Percentiles rank a stretch among this genome's conserved stretches.
Conservation (phyloP, 2,329 filamentous ascomycete genomes). For the Aquanectria penicillioides region DNA sequence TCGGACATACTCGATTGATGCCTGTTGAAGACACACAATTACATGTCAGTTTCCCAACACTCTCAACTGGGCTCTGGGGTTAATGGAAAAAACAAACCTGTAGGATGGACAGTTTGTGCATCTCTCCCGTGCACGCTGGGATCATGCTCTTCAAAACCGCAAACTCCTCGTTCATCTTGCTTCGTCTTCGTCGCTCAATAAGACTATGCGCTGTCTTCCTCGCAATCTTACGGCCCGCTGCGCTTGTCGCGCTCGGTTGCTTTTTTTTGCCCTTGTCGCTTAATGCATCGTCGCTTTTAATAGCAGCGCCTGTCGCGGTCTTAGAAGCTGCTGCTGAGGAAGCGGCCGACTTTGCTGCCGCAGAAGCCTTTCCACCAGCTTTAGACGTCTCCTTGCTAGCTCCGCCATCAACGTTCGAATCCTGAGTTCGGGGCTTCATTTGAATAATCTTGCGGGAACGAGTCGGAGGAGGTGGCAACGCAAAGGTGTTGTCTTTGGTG, state of each 20-base stretch:
- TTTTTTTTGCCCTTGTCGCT: conserved; percentile 72
- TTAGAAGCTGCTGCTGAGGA: conserved; percentile 33
- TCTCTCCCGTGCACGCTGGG: conserved; percentile 93
- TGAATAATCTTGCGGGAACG: conserved; percentile 96
- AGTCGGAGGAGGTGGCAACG: conserved; percentile 90
- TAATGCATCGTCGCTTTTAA: conserved; percentile 31
- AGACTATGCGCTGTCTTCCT: conserved; percentile 96
- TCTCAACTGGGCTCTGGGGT: neutral
- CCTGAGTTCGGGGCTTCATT: conserved; percentile 79
- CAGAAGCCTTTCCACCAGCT: conserved; percentile 32
- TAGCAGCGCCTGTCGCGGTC: conserved; percentile 27
- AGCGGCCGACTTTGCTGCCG: conserved; percentile 26
- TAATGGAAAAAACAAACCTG: conserved; percentile 68
- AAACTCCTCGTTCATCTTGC: conserved; percentile 99
- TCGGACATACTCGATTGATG: conserved; percentile 94
- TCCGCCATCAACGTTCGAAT: conserved; percentile 43
- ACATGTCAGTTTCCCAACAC: conserved; percentile 16
- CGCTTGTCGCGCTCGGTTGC: conserved; percentile 78
- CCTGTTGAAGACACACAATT: conserved; percentile 59
- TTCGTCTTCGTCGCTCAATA: conserved; percentile 88
- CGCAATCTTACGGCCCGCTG: conserved; percentile 92
- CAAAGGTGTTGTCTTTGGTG: conserved; percentile 71
- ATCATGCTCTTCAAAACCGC: conserved; percentile 94
- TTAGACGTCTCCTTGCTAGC: conserved; percentile 39
- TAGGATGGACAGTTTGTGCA: conserved; percentile 96